Percentiles rank a stretch among this genome's conserved stretches.
phyloP scores from a whole-genome alignment of 164 flowering plant species.

The Annona squamosa region DNA sequence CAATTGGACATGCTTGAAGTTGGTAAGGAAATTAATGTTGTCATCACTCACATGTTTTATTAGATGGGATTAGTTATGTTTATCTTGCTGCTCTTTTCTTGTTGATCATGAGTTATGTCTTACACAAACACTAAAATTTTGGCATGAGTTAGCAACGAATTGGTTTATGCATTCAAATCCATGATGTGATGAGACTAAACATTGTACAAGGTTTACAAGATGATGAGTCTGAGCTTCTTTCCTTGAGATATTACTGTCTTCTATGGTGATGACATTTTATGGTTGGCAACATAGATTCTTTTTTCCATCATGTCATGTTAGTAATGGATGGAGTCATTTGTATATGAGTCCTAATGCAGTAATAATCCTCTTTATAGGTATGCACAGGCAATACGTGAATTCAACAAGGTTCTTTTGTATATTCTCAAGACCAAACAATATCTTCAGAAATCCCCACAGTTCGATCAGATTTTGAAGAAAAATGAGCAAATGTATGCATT shows the following conservation, averaged over 20 bases:
- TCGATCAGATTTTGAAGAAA: conserved; percentile 96
- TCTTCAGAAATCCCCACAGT: conserved; percentile 94
- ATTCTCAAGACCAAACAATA: conserved; percentile 88
- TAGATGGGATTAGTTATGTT: too few species aligned
- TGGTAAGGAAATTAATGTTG: background rate
- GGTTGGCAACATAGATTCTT: background rate
- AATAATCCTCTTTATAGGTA: conserved; percentile 39
- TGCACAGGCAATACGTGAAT: conserved; percentile 83
- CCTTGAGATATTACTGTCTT: background rate
- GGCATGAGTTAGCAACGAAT: too few species aligned
- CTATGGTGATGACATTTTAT: background rate
- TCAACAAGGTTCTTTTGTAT: conserved; percentile 81
- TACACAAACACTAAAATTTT: too few species aligned
- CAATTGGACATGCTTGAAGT: background rate
- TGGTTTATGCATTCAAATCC: too few species aligned
- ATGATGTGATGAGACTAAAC: too few species aligned
- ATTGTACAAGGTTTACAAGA: too few species aligned
- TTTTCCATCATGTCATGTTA: background rate
- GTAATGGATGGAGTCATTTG: background rate
- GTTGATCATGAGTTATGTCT: too few species aligned
- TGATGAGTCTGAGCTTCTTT: background rate
- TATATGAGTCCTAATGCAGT: background rate
- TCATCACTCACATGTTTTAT: too few species aligned
- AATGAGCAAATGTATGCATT: conserved; percentile 99
- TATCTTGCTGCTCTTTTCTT: too few species aligned